Evolutionary conservation across 2,329 filamentous ascomycete species (phyloP), one percentile per base, ranked within the genome.

Genomic region (Gyromitra esculenta): DNA sequence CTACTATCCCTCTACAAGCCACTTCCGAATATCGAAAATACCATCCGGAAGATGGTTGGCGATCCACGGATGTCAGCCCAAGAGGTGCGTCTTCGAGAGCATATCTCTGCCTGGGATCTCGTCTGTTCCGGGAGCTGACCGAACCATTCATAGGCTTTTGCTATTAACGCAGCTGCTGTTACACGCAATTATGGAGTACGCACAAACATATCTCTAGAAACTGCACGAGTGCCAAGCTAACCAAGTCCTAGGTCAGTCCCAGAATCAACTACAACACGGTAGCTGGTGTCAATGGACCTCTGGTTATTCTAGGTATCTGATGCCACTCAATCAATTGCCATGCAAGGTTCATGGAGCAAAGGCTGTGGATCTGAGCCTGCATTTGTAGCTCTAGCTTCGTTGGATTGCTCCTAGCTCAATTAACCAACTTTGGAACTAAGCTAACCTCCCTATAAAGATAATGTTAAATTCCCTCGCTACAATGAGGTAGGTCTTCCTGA

Each of bases 391-490:
- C 45, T 21, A 39, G 15, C 18, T 15, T 25, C n/a, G 52, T 13
- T 39, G 41, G 15, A 54, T 41, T 48, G 11, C 7, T 45, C 56
- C 43, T 39, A 50, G 18, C 31, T 59, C 59, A 72, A 63, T 56
- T 56, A 25, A 45, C 48, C 59, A 71, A 54, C 37, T 37, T 63
- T 43, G 57, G 57, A 52, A 54, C 63, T 57, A 56, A 68, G 67
- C 75, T 77, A 65, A 76, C 57, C 37, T 66, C 65, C 81, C 83
- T 79, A 83, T 78, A 18, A 18, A 11, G 65, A 72, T 66, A 83
- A 97, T 92, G 93, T 99, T 87, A 99, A 99, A 91, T 96, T 94
- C 85, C 96, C 96, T 79, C 89, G 90, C 84, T 99, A 92, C 88
- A 98, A 97, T 85, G 96, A 99, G 72, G 79, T 79, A 13, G 37